These are phyloP conservation scores for Toxicodendron radicans DNA, from an alignment of 345 rosid species.

Conservation along the genomic window DNA sequence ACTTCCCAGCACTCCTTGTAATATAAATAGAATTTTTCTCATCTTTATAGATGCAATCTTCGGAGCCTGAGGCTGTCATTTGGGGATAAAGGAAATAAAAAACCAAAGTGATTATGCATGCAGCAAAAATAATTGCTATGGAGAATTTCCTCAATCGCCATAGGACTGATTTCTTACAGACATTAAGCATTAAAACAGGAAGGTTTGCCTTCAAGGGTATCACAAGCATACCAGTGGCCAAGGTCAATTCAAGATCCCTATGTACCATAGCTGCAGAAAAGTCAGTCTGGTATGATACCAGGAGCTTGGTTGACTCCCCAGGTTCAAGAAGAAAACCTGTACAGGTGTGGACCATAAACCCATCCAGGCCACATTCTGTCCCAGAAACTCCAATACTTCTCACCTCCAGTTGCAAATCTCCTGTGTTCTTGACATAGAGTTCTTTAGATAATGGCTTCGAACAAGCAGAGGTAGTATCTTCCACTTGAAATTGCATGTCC, in stretches of 20 bases:
- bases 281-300: conserved; percentile 53
- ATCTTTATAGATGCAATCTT: conserved; percentile 32
- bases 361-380: conserved; percentile 46
- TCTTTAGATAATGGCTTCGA: conserved; percentile 54
- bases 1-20: conserved; percentile 37
- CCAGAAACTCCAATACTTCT: conserved; percentile 59
- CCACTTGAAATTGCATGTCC: conserved; percentile 30
- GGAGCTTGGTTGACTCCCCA: conserved; percentile 60
- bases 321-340: conserved; percentile 57
- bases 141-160: conserved; percentile 58
- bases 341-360: conserved; percentile 58
- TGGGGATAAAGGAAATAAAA: conserved; percentile 46
- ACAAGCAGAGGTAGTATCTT: conserved; percentile 44
- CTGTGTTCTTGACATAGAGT: conserved; percentile 56
- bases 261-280: conserved; percentile 48
- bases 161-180: conserved; percentile 60
- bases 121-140: conserved; percentile 41
- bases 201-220: conserved; percentile 74
- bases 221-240: conserved; percentile 55
- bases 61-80: conserved; percentile 30
- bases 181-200: conserved; percentile 50
- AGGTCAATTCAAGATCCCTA: conserved; percentile 56
- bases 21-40: conserved; percentile 32
- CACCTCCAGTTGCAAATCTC: conserved; percentile 68
- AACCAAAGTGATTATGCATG: conserved; percentile 42